These are phyloP conservation scores for Corinectria fuckeliana DNA, from an alignment of 2,329 filamentous ascomycete genomes.

Conservation along the genomic window DNA sequence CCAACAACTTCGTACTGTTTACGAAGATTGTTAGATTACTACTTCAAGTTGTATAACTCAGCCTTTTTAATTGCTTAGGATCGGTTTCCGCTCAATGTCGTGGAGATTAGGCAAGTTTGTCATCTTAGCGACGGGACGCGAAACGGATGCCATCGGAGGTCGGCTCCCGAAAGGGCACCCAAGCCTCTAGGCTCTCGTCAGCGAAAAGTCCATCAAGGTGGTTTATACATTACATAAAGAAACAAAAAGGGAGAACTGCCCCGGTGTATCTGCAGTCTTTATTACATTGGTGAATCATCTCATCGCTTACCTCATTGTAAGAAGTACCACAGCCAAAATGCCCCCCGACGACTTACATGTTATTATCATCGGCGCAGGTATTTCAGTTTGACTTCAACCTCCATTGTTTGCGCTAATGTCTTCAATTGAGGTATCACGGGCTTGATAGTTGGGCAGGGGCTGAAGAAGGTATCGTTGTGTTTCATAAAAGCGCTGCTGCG, in stretches of 20 bases:
- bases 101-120: background rate
- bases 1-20: background rate
- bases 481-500: background rate
- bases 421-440: slow-evolving; percentile 23
- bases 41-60: background rate
- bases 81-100: too few species aligned
- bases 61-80: too few species aligned
- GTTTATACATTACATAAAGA: background rate
- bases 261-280: background rate
- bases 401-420: background rate
- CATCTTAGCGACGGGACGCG: slow-evolving; percentile 14
- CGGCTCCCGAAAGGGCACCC: slow-evolving; percentile 20
- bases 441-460: slow-evolving; percentile 27
- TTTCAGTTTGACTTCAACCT: background rate
- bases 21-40: background rate
- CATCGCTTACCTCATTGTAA: background rate
- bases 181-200: background rate
- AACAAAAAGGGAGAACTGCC: slow-evolving; percentile 2
- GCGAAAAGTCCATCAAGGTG: background rate
- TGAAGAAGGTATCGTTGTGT: slow-evolving; percentile 17
- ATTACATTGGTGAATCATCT: background rate
- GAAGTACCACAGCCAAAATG: slow-evolving; percentile 20
- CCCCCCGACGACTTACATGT: slow-evolving; percentile 23
- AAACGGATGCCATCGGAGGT: slow-evolving; percentile 23
- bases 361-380: slow-evolving; percentile 30